Evolutionary conservation across 2,329 filamentous ascomycete species (phyloP), one percentile per base, ranked within the genome.

Genomic region (Aspergillus fischeri): DNA sequence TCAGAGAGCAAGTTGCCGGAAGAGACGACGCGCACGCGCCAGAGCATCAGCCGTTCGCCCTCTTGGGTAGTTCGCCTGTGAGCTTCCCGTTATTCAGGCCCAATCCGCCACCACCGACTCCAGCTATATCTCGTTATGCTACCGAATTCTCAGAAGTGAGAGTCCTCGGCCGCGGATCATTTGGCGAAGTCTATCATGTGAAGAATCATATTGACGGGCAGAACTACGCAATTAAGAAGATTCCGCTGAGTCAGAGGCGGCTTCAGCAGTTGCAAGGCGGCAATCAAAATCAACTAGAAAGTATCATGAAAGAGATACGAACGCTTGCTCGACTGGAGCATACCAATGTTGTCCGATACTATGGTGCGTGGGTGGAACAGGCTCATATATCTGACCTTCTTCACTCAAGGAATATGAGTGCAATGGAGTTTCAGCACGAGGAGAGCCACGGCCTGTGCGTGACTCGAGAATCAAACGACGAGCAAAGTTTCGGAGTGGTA

Each of bases 161-260:
- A 20, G 66, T 84, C 1, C 76, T 89, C 3, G 86, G 86, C 1
- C 85, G 81, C 66, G 86, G 86, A 14, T 86, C 86, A 0, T 89
- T 86, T 65, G 86, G 85, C 1, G 80, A 80, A 41, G 86, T 89
- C 1, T 89, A 81, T 66, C 83, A 83, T 60, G 85, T 81, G 10
- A 79, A 75, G 50, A 83, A 88, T 61, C 79, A 81, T 52, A 79
- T 89, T 5, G 86, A 89, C 65, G 80, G 81, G 6, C 79, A 81
- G 48, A 74, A 81, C 41, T 89, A 89, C 64, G 86, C 86, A 0
- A 78, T 89, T 51, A 89, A 89, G 67, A 85, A 86, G 59, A 85
- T 89, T 7, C 78, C 81, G 0, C 73, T 89, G 6, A 83, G 80
- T 51, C 73, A 79, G 42, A 74, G 77, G 48, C 76, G 81, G 25